These are phyloP conservation scores for Colletotrichum sp. DNA, from an alignment of 2,329 filamentous ascomycete genomes.

Conservation along the genomic window DNA sequence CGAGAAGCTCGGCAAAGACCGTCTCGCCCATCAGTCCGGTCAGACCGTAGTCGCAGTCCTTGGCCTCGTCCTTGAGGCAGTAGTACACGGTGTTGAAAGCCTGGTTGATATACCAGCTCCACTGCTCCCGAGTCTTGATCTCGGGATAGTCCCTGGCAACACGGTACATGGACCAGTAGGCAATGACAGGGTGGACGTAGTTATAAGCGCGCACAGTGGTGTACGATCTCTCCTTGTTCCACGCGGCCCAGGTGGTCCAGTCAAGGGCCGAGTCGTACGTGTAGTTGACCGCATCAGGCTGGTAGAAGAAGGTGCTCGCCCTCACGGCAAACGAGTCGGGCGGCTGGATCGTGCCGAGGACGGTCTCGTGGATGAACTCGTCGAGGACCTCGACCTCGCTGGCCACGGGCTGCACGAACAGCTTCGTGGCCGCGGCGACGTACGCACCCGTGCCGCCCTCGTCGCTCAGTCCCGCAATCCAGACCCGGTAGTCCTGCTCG, in stretches of 20 bases:
- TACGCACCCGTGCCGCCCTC: constrained; percentile 63
- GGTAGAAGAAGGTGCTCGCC: constrained; percentile 60
- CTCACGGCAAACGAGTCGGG: constrained; percentile 46
- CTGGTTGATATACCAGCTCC: constrained; percentile 60
- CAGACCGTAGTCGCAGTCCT: constrained; percentile 38
- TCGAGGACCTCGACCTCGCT: constrained; percentile 58
- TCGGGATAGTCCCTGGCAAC: constrained; percentile 53
- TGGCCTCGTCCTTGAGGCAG: constrained; percentile 39
- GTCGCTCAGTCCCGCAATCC: constrained; percentile 64
- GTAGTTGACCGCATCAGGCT: constrained; percentile 47
- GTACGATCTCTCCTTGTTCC: constrained; percentile 44
- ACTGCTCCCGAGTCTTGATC: constrained; percentile 32
- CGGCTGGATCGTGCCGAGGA: constrained; percentile 53
- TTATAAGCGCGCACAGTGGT: constrained; percentile 58
- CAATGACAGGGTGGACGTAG: constrained; percentile 60
- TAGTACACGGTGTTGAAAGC: constrained; percentile 55
- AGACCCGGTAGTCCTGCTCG: constrained; percentile 53
- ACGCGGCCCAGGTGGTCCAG: constrained; percentile 37
- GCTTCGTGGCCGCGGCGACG: constrained; percentile 59
- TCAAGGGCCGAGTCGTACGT: constrained; percentile 45
- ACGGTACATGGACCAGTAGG: constrained; percentile 63
- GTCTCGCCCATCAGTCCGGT: constrained; percentile 65
- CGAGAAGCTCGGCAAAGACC: constrained; percentile 56
- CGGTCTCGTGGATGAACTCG: constrained; percentile 53
- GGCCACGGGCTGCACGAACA: constrained; percentile 51